Evolutionary conservation across 2,329 filamentous ascomycete species (phyloP).

Genomic region (Zymoseptoria passerinii): DNA sequence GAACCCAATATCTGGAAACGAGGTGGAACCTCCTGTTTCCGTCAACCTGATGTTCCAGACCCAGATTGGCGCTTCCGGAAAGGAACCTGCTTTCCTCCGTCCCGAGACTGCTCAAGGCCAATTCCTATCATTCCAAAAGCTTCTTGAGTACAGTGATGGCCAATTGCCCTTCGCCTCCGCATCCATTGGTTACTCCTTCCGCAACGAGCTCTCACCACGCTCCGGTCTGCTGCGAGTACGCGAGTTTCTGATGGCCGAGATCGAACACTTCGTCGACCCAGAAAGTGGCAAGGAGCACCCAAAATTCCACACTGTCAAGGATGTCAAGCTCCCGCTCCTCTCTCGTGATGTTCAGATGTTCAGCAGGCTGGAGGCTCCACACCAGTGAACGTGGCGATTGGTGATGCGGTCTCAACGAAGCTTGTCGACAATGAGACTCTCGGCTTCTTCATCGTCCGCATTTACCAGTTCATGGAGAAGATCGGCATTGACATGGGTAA

Average conservation of each 20-base stretch:
- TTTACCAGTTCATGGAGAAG: slow-evolving; percentile 80
- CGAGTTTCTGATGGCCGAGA: slow-evolving; percentile 98
- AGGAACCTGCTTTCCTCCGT: slow-evolving; percentile 73
- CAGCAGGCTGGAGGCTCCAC: slow-evolving; percentile 81
- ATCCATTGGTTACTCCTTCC: slow-evolving; percentile 94
- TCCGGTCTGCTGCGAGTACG: slow-evolving; percentile 86
- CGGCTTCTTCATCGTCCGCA: slow-evolving; percentile 92
- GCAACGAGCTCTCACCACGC: slow-evolving; percentile 94
- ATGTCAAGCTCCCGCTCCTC: slow-evolving; percentile 75
- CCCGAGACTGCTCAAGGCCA: slow-evolving; percentile 97
- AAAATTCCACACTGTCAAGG: slow-evolving; percentile 76
- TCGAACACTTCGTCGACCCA: slow-evolving; percentile 96
- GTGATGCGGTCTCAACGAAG: slow-evolving; percentile 72
- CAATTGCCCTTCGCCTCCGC: slow-evolving; percentile 96
- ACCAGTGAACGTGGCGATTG: slow-evolving; percentile 65
- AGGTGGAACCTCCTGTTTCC: slow-evolving; percentile 70
- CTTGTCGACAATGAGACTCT: slow-evolving; percentile 96
- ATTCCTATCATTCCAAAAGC: slow-evolving; percentile 93
- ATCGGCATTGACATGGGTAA: slow-evolving; percentile 82
- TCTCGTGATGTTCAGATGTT: slow-evolving; percentile 78
- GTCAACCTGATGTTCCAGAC: slow-evolving; percentile 99
- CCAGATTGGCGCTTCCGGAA: slow-evolving; percentile 83
- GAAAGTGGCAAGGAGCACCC: slow-evolving; percentile 88
- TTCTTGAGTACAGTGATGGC: slow-evolving; percentile 92
- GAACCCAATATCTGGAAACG: slow-evolving; percentile 71